Base-by-base conservation (phyloP, 176 grass and related monocot species). In the Elymus sibiricus region DNA sequence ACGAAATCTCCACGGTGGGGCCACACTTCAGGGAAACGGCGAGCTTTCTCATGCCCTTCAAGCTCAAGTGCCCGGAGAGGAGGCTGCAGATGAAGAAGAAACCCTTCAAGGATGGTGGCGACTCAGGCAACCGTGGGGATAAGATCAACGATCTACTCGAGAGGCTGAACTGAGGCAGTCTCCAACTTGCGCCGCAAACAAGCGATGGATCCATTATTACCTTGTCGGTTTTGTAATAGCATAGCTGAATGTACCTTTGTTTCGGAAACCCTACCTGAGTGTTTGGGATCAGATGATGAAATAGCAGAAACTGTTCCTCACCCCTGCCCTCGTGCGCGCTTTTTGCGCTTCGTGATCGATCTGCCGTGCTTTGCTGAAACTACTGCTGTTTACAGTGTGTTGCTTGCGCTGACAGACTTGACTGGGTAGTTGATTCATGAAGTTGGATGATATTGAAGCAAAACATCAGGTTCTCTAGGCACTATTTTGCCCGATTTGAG, bases 1-100 rank as follows among this genome's bases (percentile, higher is more conserved):
- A 91, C 0, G 93, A 93, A 39, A 91, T 95, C 4, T 68, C 84
- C 2, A 93, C 77, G 0, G 86, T 95, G 1, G 93, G 93, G 14
- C 82, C 88, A 0, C 93, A 95, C 91, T 93, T 95, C 17, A 86
- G 43, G 24, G 84, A 95, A 66, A 89, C 87, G 19, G 35, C 80
- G 1, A 79, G 2, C 14, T 95, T 95, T 74, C 86, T 95, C 49
- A 87, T 86, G 88, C 93, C 93, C 8, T 73, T 95, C 29, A 95
- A 70, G 66, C 93, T 95, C 65, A 95, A 95, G 64, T 90, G 88
- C 22, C 93, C 93, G 19, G 93, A 95, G 73, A 87, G 93, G 55
- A 76, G 86, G 72, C 72, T 95, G 14, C 88, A 76, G 51, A 79
- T 92, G 88, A 95, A 95, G 88, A 89, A 85, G 78, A 95, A 83